phyloP scores from a whole-genome alignment of 805 yeast genomes.

The Candida sithepensis region DNA sequence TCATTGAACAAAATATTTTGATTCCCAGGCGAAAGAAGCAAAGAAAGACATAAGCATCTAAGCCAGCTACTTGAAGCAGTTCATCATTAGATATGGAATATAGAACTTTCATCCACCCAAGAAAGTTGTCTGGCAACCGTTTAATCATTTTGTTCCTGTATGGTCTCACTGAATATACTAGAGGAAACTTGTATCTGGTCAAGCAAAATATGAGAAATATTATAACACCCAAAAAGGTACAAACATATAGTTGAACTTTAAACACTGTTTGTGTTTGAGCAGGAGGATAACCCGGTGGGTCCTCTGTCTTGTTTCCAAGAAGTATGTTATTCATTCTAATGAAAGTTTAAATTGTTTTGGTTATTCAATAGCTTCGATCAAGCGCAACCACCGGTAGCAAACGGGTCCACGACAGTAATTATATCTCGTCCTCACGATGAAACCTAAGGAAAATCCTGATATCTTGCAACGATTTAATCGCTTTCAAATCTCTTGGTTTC shows the following conservation, averaged over 20 bases:
- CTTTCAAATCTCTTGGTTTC: too few relatives aligned
- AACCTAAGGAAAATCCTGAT: too few relatives aligned
- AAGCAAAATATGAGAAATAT: constrained; percentile 49
- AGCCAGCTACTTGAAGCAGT: constrained; percentile 52
- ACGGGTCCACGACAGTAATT: too few relatives aligned
- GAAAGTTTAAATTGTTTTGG: too few relatives aligned
- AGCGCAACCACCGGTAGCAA: too few relatives aligned
- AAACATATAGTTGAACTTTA: constrained; percentile 49
- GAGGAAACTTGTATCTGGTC: constrained; percentile 51
- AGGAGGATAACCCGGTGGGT: constrained; percentile 32
- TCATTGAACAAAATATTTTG: constrained; percentile 39
- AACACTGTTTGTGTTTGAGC: constrained; percentile 51
- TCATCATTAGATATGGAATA: constrained; percentile 46
- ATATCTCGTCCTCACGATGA: too few relatives aligned
- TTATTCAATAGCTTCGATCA: too few relatives aligned
- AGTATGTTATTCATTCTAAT: neutral
- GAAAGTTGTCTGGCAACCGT: constrained; percentile 42
- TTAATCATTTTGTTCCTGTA: constrained; percentile 42
- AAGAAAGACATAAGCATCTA: constrained; percentile 55
- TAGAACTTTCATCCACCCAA: constrained; percentile 53
- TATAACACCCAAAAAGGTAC: constrained; percentile 42
- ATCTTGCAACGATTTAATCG: too few relatives aligned
- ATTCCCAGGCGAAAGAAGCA: constrained; percentile 59
- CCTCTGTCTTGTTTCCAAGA: constrained; percentile 18
- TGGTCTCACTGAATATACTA: constrained; percentile 54